Evolutionary conservation across 208 protist species (phyloP).

Genomic region (Crithidia fasciculata): DNA sequence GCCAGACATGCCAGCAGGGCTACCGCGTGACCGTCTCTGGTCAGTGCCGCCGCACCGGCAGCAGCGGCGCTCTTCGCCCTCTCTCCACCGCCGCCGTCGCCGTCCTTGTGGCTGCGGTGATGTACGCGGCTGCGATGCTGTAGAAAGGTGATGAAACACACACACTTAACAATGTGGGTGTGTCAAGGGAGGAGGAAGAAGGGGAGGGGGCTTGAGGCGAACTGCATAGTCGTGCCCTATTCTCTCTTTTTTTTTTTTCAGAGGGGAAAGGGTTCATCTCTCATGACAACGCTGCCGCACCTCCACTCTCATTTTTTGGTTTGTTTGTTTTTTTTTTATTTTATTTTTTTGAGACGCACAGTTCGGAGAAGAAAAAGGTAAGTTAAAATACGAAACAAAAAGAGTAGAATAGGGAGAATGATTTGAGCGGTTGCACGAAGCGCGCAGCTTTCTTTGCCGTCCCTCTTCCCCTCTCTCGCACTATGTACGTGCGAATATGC

Average conservation of each 20-base stretch:
- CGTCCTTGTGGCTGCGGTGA: neutral
- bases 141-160: neutral
- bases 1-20: neutral
- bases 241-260: neutral
- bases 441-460: too few species aligned
- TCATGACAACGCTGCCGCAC: neutral
- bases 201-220: too few species aligned
- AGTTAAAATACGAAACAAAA: too few species aligned
- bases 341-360: too few species aligned
- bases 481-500: neutral
- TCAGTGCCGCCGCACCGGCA: neutral
- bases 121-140: neutral
- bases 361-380: too few species aligned
- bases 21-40: neutral
- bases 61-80: neutral
- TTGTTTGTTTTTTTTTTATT: neutral
- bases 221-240: neutral
- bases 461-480: neutral
- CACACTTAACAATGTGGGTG: too few species aligned
- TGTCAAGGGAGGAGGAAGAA: too few species aligned
- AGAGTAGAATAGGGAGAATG: too few species aligned
- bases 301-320: neutral
- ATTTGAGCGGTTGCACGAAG: too few species aligned
- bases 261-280: too few species aligned
- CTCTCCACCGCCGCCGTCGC: neutral